These are phyloP conservation scores for Skeletonema potamos DNA, from an alignment of 108 stramenopile genomes.

Conservation along the genomic window DNA sequence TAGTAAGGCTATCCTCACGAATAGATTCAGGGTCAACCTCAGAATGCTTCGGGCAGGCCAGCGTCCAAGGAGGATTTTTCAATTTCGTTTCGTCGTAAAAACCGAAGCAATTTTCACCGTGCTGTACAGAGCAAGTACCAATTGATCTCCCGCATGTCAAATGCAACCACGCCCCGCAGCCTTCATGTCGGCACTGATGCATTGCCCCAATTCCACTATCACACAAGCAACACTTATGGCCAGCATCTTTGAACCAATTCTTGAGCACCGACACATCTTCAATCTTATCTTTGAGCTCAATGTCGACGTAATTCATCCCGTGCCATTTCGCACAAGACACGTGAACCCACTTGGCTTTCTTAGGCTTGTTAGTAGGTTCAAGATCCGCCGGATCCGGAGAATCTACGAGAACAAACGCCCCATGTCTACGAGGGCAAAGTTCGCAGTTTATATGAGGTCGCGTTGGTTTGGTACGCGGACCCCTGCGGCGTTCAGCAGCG, in stretches of 20 bases:
- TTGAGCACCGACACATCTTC: conserved; percentile 72
- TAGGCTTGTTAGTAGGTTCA: background rate
- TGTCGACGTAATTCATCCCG: conserved; percentile 67
- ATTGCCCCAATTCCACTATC: conserved; percentile 68
- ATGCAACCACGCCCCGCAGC: conserved; percentile 75
- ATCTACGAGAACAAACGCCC: conserved; percentile 70
- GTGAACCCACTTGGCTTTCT: conserved; percentile 73
- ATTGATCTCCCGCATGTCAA: conserved; percentile 78
- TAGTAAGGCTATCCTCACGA: conserved; percentile 38
- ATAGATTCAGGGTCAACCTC: conserved; percentile 45
- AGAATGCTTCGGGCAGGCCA: conserved; percentile 79
- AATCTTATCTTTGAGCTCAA: conserved; percentile 45
- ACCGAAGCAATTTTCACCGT: conserved; percentile 83
- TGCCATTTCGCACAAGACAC: conserved; percentile 88
- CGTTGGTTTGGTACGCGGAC: conserved; percentile 33
- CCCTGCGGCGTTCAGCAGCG: conserved; percentile 40
- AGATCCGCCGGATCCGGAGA: conserved; percentile 12
- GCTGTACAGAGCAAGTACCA: conserved; percentile 76
- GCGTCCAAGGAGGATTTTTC: conserved; percentile 66
- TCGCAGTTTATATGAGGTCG: conserved; percentile 71
- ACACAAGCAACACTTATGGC: conserved; percentile 65
- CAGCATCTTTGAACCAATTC: conserved; percentile 41
- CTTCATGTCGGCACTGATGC: conserved; percentile 53
- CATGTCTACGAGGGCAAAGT: conserved; percentile 76
- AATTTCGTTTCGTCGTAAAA: conserved; percentile 25